Percentiles rank a stretch among this genome's conserved stretches.
These are phyloP conservation scores for Fimicolochytrium jonesii DNA, from an alignment of 192 early-diverging fungal genomes.

Conservation along the genomic window DNA sequence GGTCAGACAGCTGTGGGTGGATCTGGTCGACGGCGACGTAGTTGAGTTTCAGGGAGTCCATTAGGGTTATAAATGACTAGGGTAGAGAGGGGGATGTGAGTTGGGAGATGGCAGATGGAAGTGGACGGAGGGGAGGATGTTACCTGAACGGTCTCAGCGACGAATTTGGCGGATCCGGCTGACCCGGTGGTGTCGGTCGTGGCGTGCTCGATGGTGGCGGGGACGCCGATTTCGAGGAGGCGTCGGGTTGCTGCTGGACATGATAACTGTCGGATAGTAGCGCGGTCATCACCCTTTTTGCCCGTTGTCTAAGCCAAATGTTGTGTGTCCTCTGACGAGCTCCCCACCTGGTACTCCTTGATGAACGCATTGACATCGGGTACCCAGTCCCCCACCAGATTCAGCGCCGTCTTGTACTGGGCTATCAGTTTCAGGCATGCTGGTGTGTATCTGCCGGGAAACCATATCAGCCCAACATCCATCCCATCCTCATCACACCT, in stretches of 20 bases:
- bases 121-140: too few relatives aligned
- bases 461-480: neutral
- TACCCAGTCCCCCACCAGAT: constrained; percentile 55
- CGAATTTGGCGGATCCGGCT: constrained; percentile 56
- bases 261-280: constrained; percentile 48
- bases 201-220: constrained; percentile 91
- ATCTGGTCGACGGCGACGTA: constrained; percentile 84
- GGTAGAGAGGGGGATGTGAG: neutral
- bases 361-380: constrained; percentile 73
- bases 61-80: constrained; percentile 83
- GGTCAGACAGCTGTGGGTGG: constrained; percentile 79
- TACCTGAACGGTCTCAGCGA: constrained; percentile 63
- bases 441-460: constrained; percentile 69
- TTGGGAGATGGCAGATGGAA: neutral
- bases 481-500: neutral
- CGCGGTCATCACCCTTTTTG: neutral
- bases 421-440: constrained; percentile 85
- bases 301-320: too few relatives aligned
- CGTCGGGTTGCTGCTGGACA: constrained; percentile 84
- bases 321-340: too few relatives aligned
- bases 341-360: constrained; percentile 68
- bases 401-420: constrained; percentile 83
- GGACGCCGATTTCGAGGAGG: constrained; percentile 87
- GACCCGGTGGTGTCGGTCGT: constrained; percentile 36
- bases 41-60: constrained; percentile 84